These are phyloP conservation scores for Helenozyma rhizophorensis DNA, from an alignment of 805 yeast species.

Conservation along the genomic window DNA sequence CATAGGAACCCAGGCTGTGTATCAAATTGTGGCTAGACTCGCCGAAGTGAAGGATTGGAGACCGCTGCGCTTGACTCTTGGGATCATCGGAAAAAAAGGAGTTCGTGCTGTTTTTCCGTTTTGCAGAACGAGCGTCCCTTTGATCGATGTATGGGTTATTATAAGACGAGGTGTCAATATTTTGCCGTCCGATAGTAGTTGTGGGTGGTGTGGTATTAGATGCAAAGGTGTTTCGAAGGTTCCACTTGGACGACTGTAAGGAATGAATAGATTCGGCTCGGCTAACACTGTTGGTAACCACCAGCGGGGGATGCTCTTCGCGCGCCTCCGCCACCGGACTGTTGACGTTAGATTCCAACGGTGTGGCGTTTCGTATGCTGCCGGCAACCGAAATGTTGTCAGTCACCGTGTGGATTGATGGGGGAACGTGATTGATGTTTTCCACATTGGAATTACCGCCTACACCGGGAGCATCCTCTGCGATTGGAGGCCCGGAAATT, in stretches of 20 bases:
- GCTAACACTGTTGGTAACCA: neutral
- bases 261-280: constrained; percentile 22
- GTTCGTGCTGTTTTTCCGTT: constrained; percentile 11
- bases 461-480: neutral
- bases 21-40: constrained; percentile 1
- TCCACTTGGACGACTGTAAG: constrained; percentile 17
- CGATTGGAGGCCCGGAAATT: no score
- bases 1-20: neutral
- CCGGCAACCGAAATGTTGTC: constrained; percentile 13
- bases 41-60: constrained; percentile 10
- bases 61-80: constrained; percentile 5
- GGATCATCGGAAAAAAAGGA: constrained; percentile 11
- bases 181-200: constrained; percentile 1
- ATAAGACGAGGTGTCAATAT: constrained; percentile 17
- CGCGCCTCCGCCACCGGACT: constrained; percentile 8
- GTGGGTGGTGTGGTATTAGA: constrained; percentile 16
- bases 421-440: constrained; percentile 11
- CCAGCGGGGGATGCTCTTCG: constrained; percentile 3
- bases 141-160: constrained; percentile 23
- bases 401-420: constrained; percentile 8
- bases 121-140: neutral
- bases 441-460: constrained; percentile 3
- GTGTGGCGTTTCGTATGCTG: constrained; percentile 8
- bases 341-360: constrained; percentile 5
- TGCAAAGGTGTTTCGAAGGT: constrained; percentile 7